Evolutionary conservation across 2,329 filamentous ascomycete species (phyloP).

Genomic region (Lachnellula suecica): DNA sequence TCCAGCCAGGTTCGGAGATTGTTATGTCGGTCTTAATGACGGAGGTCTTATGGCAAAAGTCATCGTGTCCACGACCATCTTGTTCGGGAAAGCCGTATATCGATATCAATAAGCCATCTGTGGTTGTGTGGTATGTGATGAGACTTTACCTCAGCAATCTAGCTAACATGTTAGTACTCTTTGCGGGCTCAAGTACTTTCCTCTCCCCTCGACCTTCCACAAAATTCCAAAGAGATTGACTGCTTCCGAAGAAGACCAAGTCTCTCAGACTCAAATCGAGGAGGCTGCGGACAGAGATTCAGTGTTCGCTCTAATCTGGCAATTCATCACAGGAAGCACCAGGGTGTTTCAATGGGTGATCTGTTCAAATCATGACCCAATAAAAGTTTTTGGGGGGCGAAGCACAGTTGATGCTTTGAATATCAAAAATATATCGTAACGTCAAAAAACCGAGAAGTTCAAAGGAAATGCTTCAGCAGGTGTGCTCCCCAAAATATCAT

Average conservation of each 20-base stretch:
- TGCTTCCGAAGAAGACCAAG: neutral
- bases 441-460: too few relatives aligned
- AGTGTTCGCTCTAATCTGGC: too few relatives aligned
- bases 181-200: neutral
- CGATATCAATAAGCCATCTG: neutral
- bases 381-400: too few relatives aligned
- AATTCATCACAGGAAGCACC: too few relatives aligned
- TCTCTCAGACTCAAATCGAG: neutral
- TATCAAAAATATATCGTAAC: too few relatives aligned
- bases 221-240: neutral
- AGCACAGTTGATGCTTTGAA: too few relatives aligned
- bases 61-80: neutral
- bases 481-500: too few relatives aligned
- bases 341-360: too few relatives aligned
- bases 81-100: neutral
- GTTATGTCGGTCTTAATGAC: constrained; percentile 1
- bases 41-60: neutral
- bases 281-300: too few relatives aligned
- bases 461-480: too few relatives aligned
- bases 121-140: neutral
- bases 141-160: neutral
- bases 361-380: too few relatives aligned
- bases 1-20: constrained; percentile 1
- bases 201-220: neutral
- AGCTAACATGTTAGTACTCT: neutral